Evolutionary conservation across 805 yeast species (phyloP).

Genomic region (Saccharomycopsis fermentans): DNA sequence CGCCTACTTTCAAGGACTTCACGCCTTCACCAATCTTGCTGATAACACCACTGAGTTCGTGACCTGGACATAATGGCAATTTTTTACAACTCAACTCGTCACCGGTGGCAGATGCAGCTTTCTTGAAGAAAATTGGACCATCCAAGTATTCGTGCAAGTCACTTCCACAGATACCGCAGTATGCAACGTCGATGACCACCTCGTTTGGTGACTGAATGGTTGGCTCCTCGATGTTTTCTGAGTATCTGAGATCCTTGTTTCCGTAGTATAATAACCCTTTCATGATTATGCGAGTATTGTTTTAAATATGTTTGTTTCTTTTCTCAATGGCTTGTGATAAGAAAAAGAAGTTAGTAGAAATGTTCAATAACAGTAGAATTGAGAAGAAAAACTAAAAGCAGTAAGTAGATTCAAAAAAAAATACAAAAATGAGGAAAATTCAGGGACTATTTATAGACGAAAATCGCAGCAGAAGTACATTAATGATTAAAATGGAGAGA

Average conservation of each 20-base stretch:
- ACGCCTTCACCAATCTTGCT: conserved; percentile 38
- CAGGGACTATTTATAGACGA: no score
- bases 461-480: no score
- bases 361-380: no score
- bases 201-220: conserved; percentile 29
- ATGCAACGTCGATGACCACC: conserved; percentile 35
- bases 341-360: no score
- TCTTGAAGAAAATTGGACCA: conserved; percentile 47
- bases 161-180: conserved; percentile 57
- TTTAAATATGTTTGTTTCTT: neutral
- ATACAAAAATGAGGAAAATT: no score
- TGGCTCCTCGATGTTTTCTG: conserved; percentile 29
- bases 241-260: conserved; percentile 34
- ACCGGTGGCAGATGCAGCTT: conserved; percentile 29
- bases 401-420: no score
- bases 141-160: conserved; percentile 48
- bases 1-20: conserved; percentile 36
- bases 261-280: conserved; percentile 41
- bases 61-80: conserved; percentile 43
- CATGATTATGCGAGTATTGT: conserved; percentile 30
- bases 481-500: no score
- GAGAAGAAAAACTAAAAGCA: no score
- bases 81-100: conserved; percentile 32
- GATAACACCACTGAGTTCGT: conserved; percentile 42
- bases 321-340: no score